A percentile compares a stretch with the other conserved stretches of the same genome.
phyloP scores from a whole-genome alignment of 192 early-diverging fungal genomes.

The Linderina pennispora region DNA sequence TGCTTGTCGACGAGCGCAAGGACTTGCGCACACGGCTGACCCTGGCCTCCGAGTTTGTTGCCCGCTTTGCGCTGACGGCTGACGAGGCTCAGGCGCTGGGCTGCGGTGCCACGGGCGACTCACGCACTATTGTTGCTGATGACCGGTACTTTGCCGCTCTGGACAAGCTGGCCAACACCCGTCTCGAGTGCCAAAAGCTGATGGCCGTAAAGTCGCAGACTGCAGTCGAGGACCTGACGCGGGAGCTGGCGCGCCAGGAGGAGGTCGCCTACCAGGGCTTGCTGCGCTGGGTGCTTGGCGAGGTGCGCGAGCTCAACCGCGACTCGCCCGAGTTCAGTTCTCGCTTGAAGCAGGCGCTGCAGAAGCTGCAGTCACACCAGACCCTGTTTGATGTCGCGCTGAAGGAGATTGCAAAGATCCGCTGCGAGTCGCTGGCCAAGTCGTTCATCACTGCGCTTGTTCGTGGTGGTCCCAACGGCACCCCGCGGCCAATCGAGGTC shows the following conservation, averaged over 20 bases:
- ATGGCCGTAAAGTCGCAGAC: constrained; percentile 7
- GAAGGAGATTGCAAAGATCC: constrained; percentile 6
- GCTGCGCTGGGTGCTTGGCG: constrained; percentile 25
- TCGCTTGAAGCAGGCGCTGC: constrained; percentile 15
- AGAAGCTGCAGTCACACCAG: constrained; percentile 10
- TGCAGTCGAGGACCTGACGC: constrained; percentile 16
- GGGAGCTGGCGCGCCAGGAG: constrained; percentile 17
- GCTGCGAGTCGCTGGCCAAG: constrained; percentile 20
- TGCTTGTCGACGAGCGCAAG: constrained; percentile 24
- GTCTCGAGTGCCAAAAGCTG: constrained; percentile 21
- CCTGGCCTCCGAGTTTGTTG: constrained; percentile 9
- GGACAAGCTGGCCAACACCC: constrained; percentile 5
- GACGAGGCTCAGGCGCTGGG: constrained; percentile 1
- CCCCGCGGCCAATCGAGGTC: constrained; percentile 80
- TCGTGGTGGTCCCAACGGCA: constrained; percentile 9
- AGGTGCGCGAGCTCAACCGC: constrained; percentile 10
- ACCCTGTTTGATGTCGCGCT: constrained; percentile 19
- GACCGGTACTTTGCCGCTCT: constrained; percentile 11
- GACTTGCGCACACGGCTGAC: constrained; percentile 5
- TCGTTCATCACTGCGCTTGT: constrained; percentile 25
- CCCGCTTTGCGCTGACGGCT: constrained; percentile 8
- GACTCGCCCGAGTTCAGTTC: constrained; percentile 19
- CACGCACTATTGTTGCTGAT: neutral
- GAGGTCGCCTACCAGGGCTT: constrained; percentile 13
- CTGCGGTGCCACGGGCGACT: neutral